phyloP scores from a whole-genome alignment of 805 yeast species.

The Candida koratica region DNA sequence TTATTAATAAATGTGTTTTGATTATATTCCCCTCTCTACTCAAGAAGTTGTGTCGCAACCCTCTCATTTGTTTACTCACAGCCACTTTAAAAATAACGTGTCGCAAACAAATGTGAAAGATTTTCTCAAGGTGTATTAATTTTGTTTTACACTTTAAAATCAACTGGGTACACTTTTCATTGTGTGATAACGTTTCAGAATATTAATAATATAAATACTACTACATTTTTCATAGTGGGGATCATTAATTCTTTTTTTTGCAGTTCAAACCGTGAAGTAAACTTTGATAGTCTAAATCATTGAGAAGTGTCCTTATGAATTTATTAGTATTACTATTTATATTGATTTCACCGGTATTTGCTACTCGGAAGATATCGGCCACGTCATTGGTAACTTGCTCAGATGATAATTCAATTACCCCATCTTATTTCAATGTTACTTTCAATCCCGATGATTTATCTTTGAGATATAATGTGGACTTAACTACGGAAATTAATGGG shows the following conservation, averaged over 20 bases:
- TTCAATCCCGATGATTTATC: conserved; percentile 71
- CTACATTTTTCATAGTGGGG: too few species aligned
- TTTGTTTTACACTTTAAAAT: too few species aligned
- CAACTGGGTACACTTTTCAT: too few species aligned
- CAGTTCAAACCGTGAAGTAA: too few species aligned
- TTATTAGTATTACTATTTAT: conserved; percentile 2
- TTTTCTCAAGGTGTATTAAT: conserved; percentile 5
- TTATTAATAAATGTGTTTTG: too few species aligned
- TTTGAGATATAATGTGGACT: conserved; percentile 62
- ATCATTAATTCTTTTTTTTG: too few species aligned
- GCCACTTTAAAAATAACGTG: conserved; percentile 7
- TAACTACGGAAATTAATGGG: conserved; percentile 64
- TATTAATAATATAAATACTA: too few species aligned
- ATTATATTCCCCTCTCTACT: too few species aligned
- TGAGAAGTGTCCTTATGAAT: conserved; percentile 6
- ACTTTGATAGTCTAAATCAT: too few species aligned
- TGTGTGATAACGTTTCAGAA: too few species aligned
- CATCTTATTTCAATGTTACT: conserved; percentile 67
- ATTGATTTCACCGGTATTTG: conserved; percentile 11
- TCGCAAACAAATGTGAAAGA: conserved; percentile 6
- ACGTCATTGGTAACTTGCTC: conserved; percentile 83
- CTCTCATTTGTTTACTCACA: conserved; percentile 2
- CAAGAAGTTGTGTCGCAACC: too few species aligned
- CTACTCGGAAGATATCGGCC: conserved; percentile 43
- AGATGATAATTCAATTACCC: conserved; percentile 69